phyloP scores from a whole-genome alignment of 352 stramenopile genomes.

The Pelagophyceae sp. region DNA sequence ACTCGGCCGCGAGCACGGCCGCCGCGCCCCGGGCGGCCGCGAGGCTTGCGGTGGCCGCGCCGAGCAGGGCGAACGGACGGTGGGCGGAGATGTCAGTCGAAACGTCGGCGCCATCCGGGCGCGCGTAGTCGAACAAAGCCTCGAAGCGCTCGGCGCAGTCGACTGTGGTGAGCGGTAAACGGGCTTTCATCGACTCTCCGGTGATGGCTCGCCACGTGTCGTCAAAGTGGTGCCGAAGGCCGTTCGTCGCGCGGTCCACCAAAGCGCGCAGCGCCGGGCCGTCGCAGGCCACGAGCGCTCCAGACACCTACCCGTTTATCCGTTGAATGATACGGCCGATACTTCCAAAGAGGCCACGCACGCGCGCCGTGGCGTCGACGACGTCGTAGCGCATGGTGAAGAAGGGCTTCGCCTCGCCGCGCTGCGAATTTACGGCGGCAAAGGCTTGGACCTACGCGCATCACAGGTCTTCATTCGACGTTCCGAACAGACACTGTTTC shows the following conservation, averaged over 20 bases:
- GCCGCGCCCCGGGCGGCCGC: too few relatives aligned
- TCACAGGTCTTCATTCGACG: too few relatives aligned
- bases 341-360: neutral
- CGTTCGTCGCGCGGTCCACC: neutral
- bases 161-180: neutral
- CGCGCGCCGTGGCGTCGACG: neutral
- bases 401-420: neutral
- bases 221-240: neutral
- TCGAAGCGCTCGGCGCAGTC: neutral
- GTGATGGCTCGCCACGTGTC: neutral
- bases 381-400: constrained; percentile 8
- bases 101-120: neutral
- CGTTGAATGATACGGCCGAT: neutral
- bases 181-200: neutral
- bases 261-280: neutral
- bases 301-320: too few relatives aligned
- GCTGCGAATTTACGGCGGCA: neutral
- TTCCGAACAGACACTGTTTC: too few relatives aligned
- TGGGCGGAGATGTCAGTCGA: neutral
- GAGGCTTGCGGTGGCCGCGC: neutral
- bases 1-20: neutral
- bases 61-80: neutral
- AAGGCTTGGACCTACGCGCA: too few relatives aligned
- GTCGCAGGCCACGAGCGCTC: neutral
- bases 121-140: neutral